Conservation (phyloP, 768 basidiomycete species). For the Kwoniella pini region DNA sequence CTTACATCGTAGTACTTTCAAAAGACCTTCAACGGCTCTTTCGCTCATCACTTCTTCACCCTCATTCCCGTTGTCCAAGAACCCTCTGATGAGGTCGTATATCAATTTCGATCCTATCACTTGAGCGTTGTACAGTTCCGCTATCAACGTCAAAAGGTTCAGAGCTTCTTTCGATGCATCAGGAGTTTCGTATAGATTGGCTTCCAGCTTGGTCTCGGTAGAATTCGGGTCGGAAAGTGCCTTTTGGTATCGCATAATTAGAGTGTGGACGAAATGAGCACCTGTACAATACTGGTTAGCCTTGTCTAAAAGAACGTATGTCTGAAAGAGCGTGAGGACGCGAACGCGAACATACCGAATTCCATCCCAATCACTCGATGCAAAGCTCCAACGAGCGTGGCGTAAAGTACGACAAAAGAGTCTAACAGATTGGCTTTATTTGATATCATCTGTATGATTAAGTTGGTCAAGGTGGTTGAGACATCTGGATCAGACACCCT, state of each 20-base stretch:
- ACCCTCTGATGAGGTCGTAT: conserved; percentile 80
- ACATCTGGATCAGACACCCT: conserved; percentile 63
- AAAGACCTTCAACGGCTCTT: conserved; percentile 77
- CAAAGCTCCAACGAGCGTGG: conserved; percentile 76
- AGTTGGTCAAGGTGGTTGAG: conserved; percentile 70
- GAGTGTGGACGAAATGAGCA: conserved; percentile 76
- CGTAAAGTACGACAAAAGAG: conserved; percentile 84
- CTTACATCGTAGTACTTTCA: conserved; percentile 69
- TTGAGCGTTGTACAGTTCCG: conserved; percentile 94
- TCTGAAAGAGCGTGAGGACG: too few relatives aligned
- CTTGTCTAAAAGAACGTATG: too few relatives aligned
- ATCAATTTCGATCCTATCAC: conserved; percentile 84
- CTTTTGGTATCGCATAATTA: conserved; percentile 67
- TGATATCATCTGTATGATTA: conserved; percentile 77
- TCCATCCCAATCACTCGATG: conserved; percentile 81
- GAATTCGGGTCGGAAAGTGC: conserved; percentile 15
- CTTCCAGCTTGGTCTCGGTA: conserved; percentile 10
- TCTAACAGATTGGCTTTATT: conserved; percentile 78
- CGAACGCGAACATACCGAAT: conserved; percentile 65
- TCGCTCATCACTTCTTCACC: conserved; percentile 61
- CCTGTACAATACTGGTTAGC: conserved; percentile 62
- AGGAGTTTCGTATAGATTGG: conserved; percentile 38
- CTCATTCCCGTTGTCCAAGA: conserved; percentile 59
- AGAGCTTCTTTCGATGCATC: conserved; percentile 78
- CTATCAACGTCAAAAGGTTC: conserved; percentile 81